phyloP scores from a whole-genome alignment of 176 grass and related monocot species.

The Secale cereale region DNA sequence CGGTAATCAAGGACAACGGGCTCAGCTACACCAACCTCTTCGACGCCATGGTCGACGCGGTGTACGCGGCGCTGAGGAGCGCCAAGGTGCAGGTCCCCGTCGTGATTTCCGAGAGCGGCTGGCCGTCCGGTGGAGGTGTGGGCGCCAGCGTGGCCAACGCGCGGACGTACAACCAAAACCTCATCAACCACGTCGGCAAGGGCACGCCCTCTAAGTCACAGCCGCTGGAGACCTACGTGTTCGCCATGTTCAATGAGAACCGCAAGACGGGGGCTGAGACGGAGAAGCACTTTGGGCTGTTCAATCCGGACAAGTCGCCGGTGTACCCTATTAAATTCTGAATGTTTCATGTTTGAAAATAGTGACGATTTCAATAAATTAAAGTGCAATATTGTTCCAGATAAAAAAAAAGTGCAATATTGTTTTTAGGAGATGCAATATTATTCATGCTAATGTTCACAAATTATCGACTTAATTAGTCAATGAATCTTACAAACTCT shows the following conservation, averaged over 20 bases:
- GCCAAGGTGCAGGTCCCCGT: not conserved
- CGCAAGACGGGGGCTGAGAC: not conserved
- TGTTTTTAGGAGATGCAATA: too few relatives aligned
- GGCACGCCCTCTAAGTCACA: not conserved
- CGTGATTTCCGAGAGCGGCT: not conserved
- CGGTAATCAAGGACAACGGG: not conserved
- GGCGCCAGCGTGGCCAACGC: not conserved
- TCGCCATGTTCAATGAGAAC: constrained; percentile 97
- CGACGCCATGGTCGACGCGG: not conserved
- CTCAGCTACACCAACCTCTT: not conserved
- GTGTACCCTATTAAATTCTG: too few relatives aligned
- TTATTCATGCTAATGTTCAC: too few relatives aligned
- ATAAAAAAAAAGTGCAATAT: too few relatives aligned
- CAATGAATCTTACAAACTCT: too few relatives aligned
- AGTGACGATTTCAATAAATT: too few relatives aligned
- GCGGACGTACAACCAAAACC: not conserved
- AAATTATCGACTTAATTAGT: too few relatives aligned
- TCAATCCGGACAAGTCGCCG: too few relatives aligned
- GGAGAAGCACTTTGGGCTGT: not conserved
- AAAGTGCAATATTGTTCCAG: too few relatives aligned
- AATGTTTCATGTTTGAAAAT: too few relatives aligned
- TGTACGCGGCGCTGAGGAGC: not conserved
- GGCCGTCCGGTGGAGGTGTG: not conserved
- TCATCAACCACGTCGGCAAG: not conserved
- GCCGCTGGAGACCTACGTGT: constrained; percentile 64